Base-by-base conservation (phyloP, 345 rosid genomes). In the Boechera stricta region DNA sequence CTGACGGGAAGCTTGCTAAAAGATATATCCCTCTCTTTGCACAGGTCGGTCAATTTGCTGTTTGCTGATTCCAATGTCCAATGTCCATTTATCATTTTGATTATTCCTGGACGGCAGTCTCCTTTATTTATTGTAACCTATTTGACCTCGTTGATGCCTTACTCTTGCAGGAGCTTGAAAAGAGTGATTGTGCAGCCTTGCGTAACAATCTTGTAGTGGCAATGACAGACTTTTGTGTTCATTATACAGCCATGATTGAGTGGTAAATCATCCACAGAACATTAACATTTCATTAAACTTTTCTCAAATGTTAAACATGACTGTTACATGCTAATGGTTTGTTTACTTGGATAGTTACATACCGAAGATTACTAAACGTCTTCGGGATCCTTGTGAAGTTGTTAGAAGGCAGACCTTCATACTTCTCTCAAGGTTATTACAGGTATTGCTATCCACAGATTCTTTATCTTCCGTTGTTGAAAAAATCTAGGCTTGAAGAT, bases 201-300 rank as follows among this genome's bases (percentile, higher is more conserved):
- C 91, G 94, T 80, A 94, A 94, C 81, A 94, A 94, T 83, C 92
- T 94, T 72, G 88, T 94, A 2, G 95, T 94, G 73, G 88, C 72
- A 31, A 86, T 90, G 92, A 86, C 98, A 11, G 98, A 92, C 81
- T 94, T 94, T 76, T 94, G 97, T 60, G 95, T 94, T 71, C 97
- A 91, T 57, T 85, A 92, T 74, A 92, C 98, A 56, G 95, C 98
- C 79, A 75, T 92, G 65, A 88, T 94, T 69, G 98, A 94, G 79
- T 89, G 98, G 98, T 94, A 82, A 87, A 87, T 65, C 75, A 53
- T 77, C n/a, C 26, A 39, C 52, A 71, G 32, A 67, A 56, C 77
- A 44, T 64, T 48, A 57, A 59, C n/a, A 47, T 49, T 31, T 39
- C 10, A 45, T 48, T 44, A 48, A 15, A 65, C 55, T 67, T 29